Evolutionary conservation across 805 yeast genomes (phyloP), one percentile per base, ranked within the genome.

Genomic region (Citeromyces matritensis): DNA sequence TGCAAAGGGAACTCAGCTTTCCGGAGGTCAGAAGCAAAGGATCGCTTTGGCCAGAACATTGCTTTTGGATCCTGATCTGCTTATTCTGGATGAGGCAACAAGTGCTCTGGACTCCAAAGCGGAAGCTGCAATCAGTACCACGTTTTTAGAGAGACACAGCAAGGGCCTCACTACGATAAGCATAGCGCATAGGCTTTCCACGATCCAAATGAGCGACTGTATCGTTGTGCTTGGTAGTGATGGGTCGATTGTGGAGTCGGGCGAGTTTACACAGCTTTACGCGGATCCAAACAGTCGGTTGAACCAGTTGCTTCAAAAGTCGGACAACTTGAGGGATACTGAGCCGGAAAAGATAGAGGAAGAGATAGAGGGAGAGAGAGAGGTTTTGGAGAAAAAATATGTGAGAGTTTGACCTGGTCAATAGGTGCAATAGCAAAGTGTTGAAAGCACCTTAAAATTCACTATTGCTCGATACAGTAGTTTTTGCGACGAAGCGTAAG

Each of bases 1-100:
- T 0, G 73, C 94, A 1, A 69, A 88, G 33, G 91, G 93, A 11
- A 68, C 93, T 0, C 95, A 84, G 46, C 60, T 88, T 34, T 79
- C 94, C 37, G 97, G 96, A 13, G 97, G 97, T 10, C 97, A 88
- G 51, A 82, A 81, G 55, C 97, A 88, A 51, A 60, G 97, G 42
- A 74, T 88, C 28, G 94, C 95, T 6, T 62, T 88, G 35, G 95
- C 96, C 1, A 65, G 97, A 37, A 83, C 95, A 0, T 62, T 88
- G 32, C 63, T 88, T 32, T 61, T 81, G 32, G 65, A 74, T 29
- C 96, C 97, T 2, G 64, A 76, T 5, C 64, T 88, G n/a, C 57
- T 88, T 35, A 72, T 88, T 23, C 56, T 88, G 36, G 97, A 88
- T 50, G 97, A 88, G 50, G 95, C 96, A 9, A 88, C 97, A 0